Conservation (phyloP, 495 filamentous ascomycete species). For the Rhypophila decipiens region DNA sequence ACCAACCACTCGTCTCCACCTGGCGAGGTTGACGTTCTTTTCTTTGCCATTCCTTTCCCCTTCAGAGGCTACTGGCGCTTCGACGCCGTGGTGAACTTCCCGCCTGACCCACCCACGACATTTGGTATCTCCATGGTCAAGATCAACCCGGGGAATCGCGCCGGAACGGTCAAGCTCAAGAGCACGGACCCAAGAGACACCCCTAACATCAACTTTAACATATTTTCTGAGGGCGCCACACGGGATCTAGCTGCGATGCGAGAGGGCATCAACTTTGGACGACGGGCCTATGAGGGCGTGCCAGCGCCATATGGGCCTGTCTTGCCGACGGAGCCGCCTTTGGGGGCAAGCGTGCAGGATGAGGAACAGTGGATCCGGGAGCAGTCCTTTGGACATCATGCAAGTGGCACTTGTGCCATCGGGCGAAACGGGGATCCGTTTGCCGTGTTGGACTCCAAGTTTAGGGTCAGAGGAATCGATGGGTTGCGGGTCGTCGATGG, state of each 20-base stretch:
- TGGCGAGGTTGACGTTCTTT: slow-evolving; percentile 13
- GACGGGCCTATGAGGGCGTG: slow-evolving; percentile 22
- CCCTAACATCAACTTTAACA: slow-evolving; percentile 39
- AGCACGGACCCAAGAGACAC: slow-evolving; percentile 36
- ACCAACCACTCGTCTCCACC: slow-evolving; percentile 1
- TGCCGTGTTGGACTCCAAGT: slow-evolving; percentile 33
- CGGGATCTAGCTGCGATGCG: slow-evolving; percentile 40
- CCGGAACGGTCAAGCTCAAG: slow-evolving; percentile 32
- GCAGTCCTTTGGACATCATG: slow-evolving; percentile 34
- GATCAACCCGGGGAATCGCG: slow-evolving; percentile 28
- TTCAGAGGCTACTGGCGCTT: slow-evolving; percentile 20
- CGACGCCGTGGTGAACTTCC: slow-evolving; percentile 15
- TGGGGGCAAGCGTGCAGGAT: slow-evolving; percentile 27
- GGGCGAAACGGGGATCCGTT: slow-evolving; percentile 30
- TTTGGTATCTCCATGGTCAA: slow-evolving; percentile 18
- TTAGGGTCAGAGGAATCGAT: slow-evolving; percentile 29
- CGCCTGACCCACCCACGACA: slow-evolving; percentile 7
- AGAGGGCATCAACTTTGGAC: slow-evolving; percentile 51
- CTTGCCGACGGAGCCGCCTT: slow-evolving; percentile 36
- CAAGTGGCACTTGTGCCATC: slow-evolving; percentile 29
- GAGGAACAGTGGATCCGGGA: slow-evolving; percentile 32
- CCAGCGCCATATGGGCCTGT: slow-evolving; percentile 30
- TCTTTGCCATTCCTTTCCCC: slow-evolving; percentile 30
- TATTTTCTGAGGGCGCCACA: slow-evolving; percentile 27
- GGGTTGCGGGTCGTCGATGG: slow-evolving; percentile 42